Evolutionary conservation across 495 filamentous ascomycete species (phyloP).

Genomic region (Lineolata rhizophorae): DNA sequence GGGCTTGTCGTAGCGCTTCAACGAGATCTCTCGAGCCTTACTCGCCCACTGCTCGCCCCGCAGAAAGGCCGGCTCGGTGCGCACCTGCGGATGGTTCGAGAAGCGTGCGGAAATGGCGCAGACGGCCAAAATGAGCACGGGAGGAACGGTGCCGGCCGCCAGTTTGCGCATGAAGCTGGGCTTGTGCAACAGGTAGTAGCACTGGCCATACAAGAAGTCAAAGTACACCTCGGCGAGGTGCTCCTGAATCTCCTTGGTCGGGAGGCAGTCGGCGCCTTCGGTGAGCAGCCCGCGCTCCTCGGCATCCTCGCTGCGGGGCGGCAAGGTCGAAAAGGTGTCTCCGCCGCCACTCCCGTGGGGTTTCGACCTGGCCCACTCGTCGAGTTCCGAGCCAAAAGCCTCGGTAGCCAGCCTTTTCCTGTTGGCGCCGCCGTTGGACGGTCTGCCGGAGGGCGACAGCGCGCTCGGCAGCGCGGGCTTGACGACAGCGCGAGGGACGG

Average conservation of each 20-base stretch:
- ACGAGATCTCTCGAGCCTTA: constrained; percentile 61
- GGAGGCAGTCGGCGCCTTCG: constrained; percentile 68
- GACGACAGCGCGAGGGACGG: constrained; percentile 52
- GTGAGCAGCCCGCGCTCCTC: constrained; percentile 52
- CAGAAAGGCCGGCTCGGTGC: constrained; percentile 64
- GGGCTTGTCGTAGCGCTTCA: constrained; percentile 75
- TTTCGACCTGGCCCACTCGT: constrained; percentile 53
- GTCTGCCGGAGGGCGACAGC: constrained; percentile 1
- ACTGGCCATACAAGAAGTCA: constrained; percentile 86
- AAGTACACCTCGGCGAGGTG: constrained; percentile 92
- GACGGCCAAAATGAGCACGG: constrained; percentile 73
- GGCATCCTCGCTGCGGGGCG: constrained; percentile 32
- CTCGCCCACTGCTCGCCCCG: constrained; percentile 80
- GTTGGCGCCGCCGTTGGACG: constrained; percentile 27
- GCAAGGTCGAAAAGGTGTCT: constrained; percentile 8
- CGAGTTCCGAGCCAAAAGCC: constrained; percentile 65
- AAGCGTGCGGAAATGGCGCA: constrained; percentile 88
- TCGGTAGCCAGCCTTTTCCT: constrained; percentile 80
- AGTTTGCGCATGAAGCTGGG: constrained; percentile 76
- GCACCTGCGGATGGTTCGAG: constrained; percentile 79
- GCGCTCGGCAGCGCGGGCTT: constrained; percentile 46
- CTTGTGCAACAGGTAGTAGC: constrained; percentile 89
- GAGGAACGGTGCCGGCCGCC: constrained; percentile 44
- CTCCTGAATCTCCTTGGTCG: constrained; percentile 75
- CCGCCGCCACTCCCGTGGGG: background rate